Evolutionary conservation across 495 filamentous ascomycete species (phyloP).

Genomic region (Penicillium salamii): DNA sequence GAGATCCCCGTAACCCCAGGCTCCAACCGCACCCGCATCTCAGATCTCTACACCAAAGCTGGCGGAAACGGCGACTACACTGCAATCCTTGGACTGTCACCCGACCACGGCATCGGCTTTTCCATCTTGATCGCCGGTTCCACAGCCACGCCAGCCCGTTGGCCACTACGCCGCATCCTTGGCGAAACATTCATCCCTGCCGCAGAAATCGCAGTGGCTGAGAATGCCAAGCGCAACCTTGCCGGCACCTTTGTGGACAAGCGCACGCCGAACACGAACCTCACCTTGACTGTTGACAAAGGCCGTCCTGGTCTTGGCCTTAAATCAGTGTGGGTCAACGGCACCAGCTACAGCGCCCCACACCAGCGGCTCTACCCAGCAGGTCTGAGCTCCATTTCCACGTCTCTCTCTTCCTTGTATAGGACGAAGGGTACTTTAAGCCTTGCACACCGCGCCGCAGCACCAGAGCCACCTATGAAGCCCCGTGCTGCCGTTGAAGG

Average conservation of each 20-base stretch:
- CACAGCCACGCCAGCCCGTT: slow-evolving; percentile 3
- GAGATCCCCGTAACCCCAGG: slow-evolving; percentile 11
- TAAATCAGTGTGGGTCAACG: not conserved
- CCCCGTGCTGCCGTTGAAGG: slow-evolving; percentile 14
- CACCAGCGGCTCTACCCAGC: slow-evolving; percentile 3
- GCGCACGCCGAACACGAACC: not conserved
- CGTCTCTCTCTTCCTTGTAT: slow-evolving; percentile 3
- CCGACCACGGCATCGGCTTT: slow-evolving; percentile 15
- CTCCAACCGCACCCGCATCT: slow-evolving; percentile 13
- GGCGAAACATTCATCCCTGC: slow-evolving; percentile 8
- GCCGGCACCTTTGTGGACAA: slow-evolving; percentile 7
- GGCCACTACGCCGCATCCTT: slow-evolving; percentile 4
- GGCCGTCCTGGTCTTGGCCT: slow-evolving; percentile 1
- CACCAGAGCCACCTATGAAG: not conserved
- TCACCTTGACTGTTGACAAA: slow-evolving; percentile 2
- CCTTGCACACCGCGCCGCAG: not conserved
- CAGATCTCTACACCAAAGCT: slow-evolving; percentile 15
- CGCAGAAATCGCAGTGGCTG: not conserved
- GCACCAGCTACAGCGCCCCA: not conserved
- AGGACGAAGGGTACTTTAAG: not conserved
- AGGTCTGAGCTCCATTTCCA: slow-evolving; percentile 4
- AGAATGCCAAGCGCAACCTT: slow-evolving; percentile 2
- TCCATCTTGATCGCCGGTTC: slow-evolving; percentile 6
- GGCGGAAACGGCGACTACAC: slow-evolving; percentile 12
- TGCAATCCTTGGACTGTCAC: slow-evolving; percentile 13